Percentiles rank a stretch among this genome's conserved stretches.
Evolutionary conservation across 441 rosid genomes (phyloP).

Genomic region (Jatropha podagrica): DNA sequence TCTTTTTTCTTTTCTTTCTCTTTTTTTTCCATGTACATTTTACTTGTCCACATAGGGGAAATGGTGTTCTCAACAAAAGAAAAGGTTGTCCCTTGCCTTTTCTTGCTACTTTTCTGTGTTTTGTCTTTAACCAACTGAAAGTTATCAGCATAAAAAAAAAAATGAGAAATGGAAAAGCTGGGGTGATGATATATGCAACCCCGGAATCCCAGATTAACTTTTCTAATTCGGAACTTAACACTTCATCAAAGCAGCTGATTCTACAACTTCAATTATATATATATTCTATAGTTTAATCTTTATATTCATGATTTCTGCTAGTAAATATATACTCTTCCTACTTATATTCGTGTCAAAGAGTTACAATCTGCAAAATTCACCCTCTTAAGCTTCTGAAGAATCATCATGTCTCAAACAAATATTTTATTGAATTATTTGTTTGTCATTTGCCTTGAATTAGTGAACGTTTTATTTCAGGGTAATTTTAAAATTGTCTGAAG

Average conservation of each 20-base stretch:
- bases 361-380: not conserved
- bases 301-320: not conserved
- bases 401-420: not conserved
- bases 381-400: not conserved
- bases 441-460: constrained; percentile 26
- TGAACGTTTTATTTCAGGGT: constrained; percentile 38
- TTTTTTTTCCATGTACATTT: no score
- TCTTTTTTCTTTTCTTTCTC: no score
- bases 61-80: no score
- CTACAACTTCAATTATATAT: not conserved
- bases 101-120: no score
- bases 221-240: not conserved
- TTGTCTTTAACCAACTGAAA: no score
- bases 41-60: no score
- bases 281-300: not conserved
- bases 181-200: not conserved
- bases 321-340: not conserved
- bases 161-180: no score
- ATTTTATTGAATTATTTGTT: constrained; percentile 6
- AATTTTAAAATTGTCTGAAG: constrained; percentile 36
- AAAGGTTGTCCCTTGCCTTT: no score
- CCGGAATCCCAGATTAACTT: not conserved
- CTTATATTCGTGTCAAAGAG: constrained; percentile 1
- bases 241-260: not conserved
- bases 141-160: no score